Base-by-base conservation (phyloP, 2,329 filamentous ascomycete genomes). In the Epichloe elymi region DNA sequence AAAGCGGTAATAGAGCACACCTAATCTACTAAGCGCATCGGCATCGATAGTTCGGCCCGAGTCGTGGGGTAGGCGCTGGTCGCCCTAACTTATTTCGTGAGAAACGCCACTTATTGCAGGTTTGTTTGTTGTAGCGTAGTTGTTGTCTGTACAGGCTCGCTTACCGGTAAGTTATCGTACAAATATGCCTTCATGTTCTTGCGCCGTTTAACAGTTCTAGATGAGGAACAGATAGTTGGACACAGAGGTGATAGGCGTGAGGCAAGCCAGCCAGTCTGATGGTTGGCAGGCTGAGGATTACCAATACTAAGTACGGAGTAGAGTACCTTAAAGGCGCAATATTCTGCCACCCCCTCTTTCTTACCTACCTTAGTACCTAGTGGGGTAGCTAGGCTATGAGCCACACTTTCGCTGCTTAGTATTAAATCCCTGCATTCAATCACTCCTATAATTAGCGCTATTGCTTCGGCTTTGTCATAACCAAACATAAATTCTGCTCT, bases 51-150 rank as follows among this genome's bases (percentile, higher is more conserved):
- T 63, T 57, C 80, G 81, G 61, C 88, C 87, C 19, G 88, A 94
- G 72, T 96, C 84, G 71, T 98, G 93, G 49, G 87, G 79, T 42
- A 85, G 79, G 64, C 93, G 89, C 72, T 96, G 93, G 76, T 98
- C 93, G 71, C 88, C 90, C 88, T 95, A 64, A 41, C 20, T 46
- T 46, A 54, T 51, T 56, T 51, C 51, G 54, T 50, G 11, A 19
- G 46, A 38, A 41, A 47, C 26, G 15, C n/a, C n/a, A 39, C 26
- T 30, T 11, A 19, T n/a, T 15, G 14, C 5, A 12, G 12, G 30
- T 19, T 37, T 45, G 19, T 37, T 39, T 39, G 19, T 39, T 38
- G 6, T 53, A 20, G 30, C n/a, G 37, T 26, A n/a, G 10, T 10
- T 44, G 5, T 10, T 44, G 17, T 15, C 42, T 37, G 5, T 40